Conservation (phyloP, 495 filamentous ascomycete species). For the Mycothermus thermophilus region DNA sequence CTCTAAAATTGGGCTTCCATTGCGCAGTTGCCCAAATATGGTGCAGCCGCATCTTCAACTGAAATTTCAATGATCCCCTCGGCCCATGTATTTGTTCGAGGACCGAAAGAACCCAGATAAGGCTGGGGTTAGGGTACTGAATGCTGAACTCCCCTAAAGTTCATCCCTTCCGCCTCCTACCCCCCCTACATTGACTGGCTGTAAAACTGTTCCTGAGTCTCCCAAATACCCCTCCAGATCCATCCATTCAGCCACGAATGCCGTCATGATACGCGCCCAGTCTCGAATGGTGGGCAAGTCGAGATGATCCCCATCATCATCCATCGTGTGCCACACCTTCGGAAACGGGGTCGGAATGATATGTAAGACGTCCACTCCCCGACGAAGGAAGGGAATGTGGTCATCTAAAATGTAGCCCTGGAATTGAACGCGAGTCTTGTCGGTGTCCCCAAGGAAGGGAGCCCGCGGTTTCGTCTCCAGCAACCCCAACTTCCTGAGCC, state of each 20-base stretch:
- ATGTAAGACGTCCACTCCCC: constrained; percentile 81
- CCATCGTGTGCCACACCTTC: constrained; percentile 67
- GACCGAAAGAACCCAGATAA: no score
- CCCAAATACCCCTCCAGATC: constrained; percentile 62
- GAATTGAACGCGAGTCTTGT: constrained; percentile 39
- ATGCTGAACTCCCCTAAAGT: no score
- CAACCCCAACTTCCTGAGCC: constrained; percentile 42
- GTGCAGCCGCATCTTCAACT: no score
- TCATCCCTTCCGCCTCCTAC: constrained; percentile 9
- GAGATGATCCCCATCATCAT: constrained; percentile 77
- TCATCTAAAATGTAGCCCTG: constrained; percentile 58
- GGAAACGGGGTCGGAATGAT: constrained; percentile 77
- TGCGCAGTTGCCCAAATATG: no score
- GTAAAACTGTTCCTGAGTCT: constrained; percentile 4
- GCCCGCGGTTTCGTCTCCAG: constrained; percentile 22
- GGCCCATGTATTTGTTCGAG: no score
- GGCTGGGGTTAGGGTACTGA: no score
- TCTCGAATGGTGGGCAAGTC: constrained; percentile 75
- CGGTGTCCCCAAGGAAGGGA: constrained; percentile 35
- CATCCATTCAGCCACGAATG: constrained; percentile 88
- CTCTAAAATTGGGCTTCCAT: no score
- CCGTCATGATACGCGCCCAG: constrained; percentile 69
- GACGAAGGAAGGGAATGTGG: constrained; percentile 72
- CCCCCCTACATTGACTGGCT: neutral
- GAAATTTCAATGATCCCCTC: no score